Evolutionary conservation across 345 rosid species (phyloP), one percentile per base, ranked within the genome.

Genomic region (Lepidium sativum): DNA sequence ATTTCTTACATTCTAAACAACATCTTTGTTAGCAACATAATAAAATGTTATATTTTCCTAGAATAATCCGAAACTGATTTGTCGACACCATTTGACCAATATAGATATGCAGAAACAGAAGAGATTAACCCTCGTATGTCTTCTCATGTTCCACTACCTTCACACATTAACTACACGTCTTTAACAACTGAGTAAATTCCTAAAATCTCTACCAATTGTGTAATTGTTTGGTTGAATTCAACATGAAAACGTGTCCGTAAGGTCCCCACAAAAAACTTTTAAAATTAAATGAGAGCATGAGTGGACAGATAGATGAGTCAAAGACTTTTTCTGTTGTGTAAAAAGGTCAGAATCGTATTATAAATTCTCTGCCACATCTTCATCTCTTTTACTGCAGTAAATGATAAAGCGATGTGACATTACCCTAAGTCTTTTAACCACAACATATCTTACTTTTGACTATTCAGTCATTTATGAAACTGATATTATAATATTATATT

Each of bases 321-420:
- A 27, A 62, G 12, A 44, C 57, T 27, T n/a, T n/a, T n/a, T n/a
- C n/a, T n/a, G n/a, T n/a, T 29, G 29, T 2, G 31, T 27, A 18
- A 14, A 66, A 72, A 66, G 48, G 55, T 65, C 65, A 31, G 65
- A 56, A 38, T 56, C 54, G 29, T 37, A 16, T 73, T 56, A 52
- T 73, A 52, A 67, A 67, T 53, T 67, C 52, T 73, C 77, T 67
- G 71, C n/a, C n/a, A n/a, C n/a, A n/a, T n/a, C n/a, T n/a, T n/a
- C n/a, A n/a, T n/a, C n/a, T n/a, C n/a, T n/a, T n/a, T n/a, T n/a
- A n/a, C n/a, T n/a, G n/a, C n/a, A n/a, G n/a, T n/a, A n/a, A n/a
- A n/a, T n/a, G n/a, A n/a, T n/a, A n/a, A n/a, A n/a, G n/a, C n/a
- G n/a, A n/a, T n/a, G n/a, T n/a, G n/a, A n/a, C n/a, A n/a, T n/a